Conservation (phyloP, 208 protist species). For the Trypanosoma scelopori region DNA sequence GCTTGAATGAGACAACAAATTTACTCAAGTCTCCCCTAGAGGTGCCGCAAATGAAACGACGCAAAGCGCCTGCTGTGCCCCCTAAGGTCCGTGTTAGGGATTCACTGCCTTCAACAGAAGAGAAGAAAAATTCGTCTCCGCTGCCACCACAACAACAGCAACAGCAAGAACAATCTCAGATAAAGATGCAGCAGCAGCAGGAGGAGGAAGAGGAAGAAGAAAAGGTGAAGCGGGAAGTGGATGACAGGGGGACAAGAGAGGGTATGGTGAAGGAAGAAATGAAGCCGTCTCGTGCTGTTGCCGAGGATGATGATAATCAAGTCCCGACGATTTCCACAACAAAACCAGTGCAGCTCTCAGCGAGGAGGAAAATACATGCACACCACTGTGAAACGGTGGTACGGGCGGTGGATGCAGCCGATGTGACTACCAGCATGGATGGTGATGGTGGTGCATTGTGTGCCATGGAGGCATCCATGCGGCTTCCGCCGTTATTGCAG, state of each 20-base stretch:
- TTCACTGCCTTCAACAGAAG: background rate
- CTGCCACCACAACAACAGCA: background rate
- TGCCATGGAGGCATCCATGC: background rate
- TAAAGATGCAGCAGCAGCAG: background rate
- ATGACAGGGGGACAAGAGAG: background rate
- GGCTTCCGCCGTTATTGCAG: conserved; percentile 3
- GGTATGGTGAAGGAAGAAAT: background rate
- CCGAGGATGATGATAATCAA: too few relatives aligned
- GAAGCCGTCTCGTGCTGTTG: too few relatives aligned
- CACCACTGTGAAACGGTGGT: too few relatives aligned
- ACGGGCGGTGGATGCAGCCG: too few relatives aligned
- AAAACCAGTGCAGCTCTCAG: too few relatives aligned
- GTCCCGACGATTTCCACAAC: too few relatives aligned
- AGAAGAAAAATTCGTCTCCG: background rate
- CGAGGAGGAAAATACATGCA: too few relatives aligned
- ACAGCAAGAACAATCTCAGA: too few relatives aligned
- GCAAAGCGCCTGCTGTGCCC: conserved; percentile 6
- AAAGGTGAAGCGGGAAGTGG: background rate
- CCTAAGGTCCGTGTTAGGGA: background rate
- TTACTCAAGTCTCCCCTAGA: background rate
- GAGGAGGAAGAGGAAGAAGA: background rate
- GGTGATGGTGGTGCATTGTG: too few relatives aligned
- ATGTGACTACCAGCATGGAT: too few relatives aligned
- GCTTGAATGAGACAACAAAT: conserved; percentile 1
- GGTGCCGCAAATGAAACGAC: background rate